Base-by-base conservation (phyloP, 176 grass and related monocot genomes). In the Lolium perenne region DNA sequence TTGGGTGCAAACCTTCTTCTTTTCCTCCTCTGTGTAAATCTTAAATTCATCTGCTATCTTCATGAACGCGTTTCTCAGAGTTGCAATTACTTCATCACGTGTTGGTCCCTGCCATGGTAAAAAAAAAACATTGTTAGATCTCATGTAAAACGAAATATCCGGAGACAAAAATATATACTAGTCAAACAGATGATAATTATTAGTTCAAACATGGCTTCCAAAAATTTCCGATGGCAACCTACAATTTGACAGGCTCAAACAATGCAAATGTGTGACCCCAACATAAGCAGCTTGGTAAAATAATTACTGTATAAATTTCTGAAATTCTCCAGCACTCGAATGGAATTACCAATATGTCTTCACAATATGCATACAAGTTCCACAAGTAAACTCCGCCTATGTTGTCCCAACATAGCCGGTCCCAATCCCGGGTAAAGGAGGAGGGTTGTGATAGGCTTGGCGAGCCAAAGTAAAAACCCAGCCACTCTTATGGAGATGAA, bases 11-110 rank as follows among this genome's bases (percentile, higher is more conserved):
- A 92, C 95, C 96, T 98, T 91, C 68, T 86, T 92, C 89, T 92
- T 98, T 90, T 98, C 96, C 88, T 92, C 91, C 83, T 98, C 93
- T 50, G 91, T 98, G 80, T 94, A 98, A 86, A 91, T 55, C 89
- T 98, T 98, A 57, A 94, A 98, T 75, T 98, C 88, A 76, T 94
- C 88, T 49, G 84, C 79, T 87, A 98, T 98, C 84, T 91, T 94
- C 76, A 74, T 94, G 80, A 95, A 98, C 14, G 88, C 96, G 70
- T 91, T 92, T 74, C 96, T 98, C 82, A 98, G 74, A 73, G 82
- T 95, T 58, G 88, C 91, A 92, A 98, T 89, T 74, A 98, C 96
- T 83, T 95, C 93, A 81, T 98, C 96, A 92, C 81, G 84, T 82
- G 91, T 98, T 58, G 96, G 96, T 77, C 93, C 96, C 96, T 97